Evolutionary conservation across 305 asterid species (phyloP).

Genomic region (Caryopteris hybrid): DNA sequence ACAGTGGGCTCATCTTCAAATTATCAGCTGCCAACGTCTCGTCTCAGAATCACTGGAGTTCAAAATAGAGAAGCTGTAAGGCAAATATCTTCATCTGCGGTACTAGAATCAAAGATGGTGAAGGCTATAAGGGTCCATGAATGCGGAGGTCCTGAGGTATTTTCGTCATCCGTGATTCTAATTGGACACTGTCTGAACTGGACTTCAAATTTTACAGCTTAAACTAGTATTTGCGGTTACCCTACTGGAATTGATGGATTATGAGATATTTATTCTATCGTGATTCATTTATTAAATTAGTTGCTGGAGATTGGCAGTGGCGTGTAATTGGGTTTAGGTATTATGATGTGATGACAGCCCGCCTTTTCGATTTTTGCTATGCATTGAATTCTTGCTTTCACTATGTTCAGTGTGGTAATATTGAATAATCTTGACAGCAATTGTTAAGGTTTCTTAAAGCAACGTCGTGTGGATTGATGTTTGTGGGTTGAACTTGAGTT

Average conservation of each 20-base stretch:
- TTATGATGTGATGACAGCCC: not conserved
- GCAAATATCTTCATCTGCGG: slow-evolving; percentile 30
- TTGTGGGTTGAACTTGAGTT: not conserved
- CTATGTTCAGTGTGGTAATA: not conserved
- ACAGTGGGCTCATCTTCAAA: slow-evolving; percentile 4
- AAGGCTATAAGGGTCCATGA: slow-evolving; percentile 66
- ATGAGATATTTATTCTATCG: not conserved
- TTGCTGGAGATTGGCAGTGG: not conserved
- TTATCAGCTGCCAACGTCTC: slow-evolving; percentile 8
- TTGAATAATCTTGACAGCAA: not conserved
- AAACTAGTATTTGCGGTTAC: not conserved
- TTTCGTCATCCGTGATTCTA: not conserved
- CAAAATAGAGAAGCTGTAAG: slow-evolving; percentile 13
- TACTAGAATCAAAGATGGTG: slow-evolving; percentile 39
- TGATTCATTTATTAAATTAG: not conserved
- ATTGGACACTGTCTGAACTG: not conserved
- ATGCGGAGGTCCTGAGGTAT: slow-evolving; percentile 70
- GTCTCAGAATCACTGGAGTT: not conserved
- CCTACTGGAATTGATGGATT: not conserved
- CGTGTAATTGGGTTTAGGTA: not conserved
- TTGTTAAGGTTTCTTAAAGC: not conserved
- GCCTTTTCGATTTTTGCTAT: not conserved
- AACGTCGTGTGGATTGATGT: not conserved
- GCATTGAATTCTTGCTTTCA: not conserved
- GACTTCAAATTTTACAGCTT: not conserved